Conservation (phyloP, 257 asterid species). For the Solanum tarijense region DNA sequence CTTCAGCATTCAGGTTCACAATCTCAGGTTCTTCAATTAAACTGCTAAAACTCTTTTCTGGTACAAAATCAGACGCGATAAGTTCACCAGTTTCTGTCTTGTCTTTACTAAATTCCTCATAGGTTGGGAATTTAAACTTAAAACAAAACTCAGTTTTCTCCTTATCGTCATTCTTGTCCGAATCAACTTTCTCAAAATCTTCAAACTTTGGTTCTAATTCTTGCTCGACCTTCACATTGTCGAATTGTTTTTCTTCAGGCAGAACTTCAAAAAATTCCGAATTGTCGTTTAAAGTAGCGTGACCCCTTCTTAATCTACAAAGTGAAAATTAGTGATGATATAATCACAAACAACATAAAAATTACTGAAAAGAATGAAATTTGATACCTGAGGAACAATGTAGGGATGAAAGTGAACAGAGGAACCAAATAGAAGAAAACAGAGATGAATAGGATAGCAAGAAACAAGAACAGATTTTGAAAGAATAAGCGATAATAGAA, state of each 20-base stretch:
- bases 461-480: conserved; percentile 21
- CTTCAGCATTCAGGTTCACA: neutral
- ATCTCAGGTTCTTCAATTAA: conserved; percentile 16
- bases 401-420: conserved; percentile 26
- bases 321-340: neutral
- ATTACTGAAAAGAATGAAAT: neutral
- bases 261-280: neutral
- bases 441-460: conserved; percentile 18
- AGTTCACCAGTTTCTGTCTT: conserved; percentile 9
- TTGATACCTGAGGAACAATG: conserved; percentile 40
- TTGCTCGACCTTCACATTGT: conserved; percentile 8
- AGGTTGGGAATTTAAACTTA: conserved; percentile 52
- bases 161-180: conserved; percentile 14
- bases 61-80: conserved; percentile 18
- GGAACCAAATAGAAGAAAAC: conserved; percentile 30
- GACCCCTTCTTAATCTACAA: conserved; percentile 23
- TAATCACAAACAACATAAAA: neutral
- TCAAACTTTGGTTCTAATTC: neutral
- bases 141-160: conserved; percentile 29
- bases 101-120: conserved; percentile 44
- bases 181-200: neutral
- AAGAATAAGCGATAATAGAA: conserved; percentile 15
- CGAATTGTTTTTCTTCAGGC: neutral
- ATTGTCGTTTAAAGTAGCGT: neutral
- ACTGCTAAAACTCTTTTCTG: conserved; percentile 4